Base-by-base conservation (phyloP, 116 monocot species). In the Trichopus zeylanicus region DNA sequence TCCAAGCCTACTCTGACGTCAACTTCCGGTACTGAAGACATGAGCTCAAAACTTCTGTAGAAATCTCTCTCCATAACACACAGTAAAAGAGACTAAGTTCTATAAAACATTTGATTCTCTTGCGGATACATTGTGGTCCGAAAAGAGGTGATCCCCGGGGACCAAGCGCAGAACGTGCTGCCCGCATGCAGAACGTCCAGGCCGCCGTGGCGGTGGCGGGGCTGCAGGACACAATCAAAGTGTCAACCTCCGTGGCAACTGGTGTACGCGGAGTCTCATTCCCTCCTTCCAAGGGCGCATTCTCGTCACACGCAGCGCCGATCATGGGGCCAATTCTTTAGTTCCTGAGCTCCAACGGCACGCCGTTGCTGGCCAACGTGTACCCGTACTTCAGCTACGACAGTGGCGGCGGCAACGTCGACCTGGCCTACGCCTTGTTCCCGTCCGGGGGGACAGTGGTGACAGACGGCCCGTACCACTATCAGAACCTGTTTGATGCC, bases 111-210 rank as follows among this genome's bases (percentile, higher is more conserved):
- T n/a, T n/a, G n/a, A n/a, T n/a, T n/a, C n/a, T n/a, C n/a, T n/a
- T n/a, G n/a, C n/a, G n/a, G n/a, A n/a, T 84, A 79, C 62, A 79
- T 84, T 32, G 64, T 76, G 5, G 79, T 84, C 25, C 79, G 84
- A 38, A 79, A 84, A 33, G 74, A 74, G 28, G 70, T 66, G 0
- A 49, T 78, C 32, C 53, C 67, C 5, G 53, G 53, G 6, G 31
- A 32, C 4, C 12, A n/a, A 10, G 66, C 65, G 0, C 48, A 56
- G 11, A 57, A 69, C 55, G 62, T 84, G 7, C 80, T 80, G 37
- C 76, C 69, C 2, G 80, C 23, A 85, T 85, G 84, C 13, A 62
- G 9, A 79, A 85, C 66, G 51, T 85, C 8, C 48, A 70, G 15
- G 31, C 2, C n/a, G 66, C 84, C 12, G 48, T 85, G 5, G 51